phyloP scores from a whole-genome alignment of 176 grass and related monocot species.

The Panicum miliaceum region DNA sequence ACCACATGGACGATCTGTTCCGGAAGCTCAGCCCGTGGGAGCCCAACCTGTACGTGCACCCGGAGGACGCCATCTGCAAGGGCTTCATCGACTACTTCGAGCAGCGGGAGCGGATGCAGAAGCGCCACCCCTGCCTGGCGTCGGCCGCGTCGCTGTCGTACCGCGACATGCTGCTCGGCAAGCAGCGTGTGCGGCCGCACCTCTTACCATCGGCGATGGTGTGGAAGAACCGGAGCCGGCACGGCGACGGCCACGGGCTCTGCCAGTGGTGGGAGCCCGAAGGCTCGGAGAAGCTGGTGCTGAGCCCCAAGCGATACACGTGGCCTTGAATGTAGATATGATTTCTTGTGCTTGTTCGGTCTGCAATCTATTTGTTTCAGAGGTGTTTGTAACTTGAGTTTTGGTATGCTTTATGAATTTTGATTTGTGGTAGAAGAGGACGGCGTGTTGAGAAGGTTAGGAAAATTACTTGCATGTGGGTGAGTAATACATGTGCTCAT shows the following conservation, averaged over 20 bases:
- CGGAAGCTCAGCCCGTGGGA: background rate
- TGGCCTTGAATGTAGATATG: background rate
- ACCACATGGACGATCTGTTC: background rate
- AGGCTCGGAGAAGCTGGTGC: background rate
- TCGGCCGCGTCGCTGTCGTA: no score
- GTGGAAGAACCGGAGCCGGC: conserved; percentile 10
- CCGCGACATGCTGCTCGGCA: conserved; percentile 6
- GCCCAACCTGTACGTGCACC: conserved; percentile 21
- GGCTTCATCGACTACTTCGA: conserved; percentile 42
- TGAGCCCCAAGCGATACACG: background rate
- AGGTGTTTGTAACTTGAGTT: no score
- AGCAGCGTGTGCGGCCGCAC: background rate
- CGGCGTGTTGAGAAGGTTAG: no score
- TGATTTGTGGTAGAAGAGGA: no score
- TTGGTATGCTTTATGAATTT: no score
- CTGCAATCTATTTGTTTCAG: no score
- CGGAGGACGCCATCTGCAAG: background rate
- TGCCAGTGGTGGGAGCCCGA: conserved; percentile 23
- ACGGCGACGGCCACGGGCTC: background rate
- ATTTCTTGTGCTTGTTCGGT: no score
- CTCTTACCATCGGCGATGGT: background rate
- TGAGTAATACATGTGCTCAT: no score
- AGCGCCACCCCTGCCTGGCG: no score
- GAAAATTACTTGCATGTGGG: no score
- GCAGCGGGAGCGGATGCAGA: background rate